Percentiles rank a stretch among this genome's conserved stretches.
phyloP scores from a whole-genome alignment of 2,329 filamentous ascomycete genomes.

The Tolypocladium tundrense region DNA sequence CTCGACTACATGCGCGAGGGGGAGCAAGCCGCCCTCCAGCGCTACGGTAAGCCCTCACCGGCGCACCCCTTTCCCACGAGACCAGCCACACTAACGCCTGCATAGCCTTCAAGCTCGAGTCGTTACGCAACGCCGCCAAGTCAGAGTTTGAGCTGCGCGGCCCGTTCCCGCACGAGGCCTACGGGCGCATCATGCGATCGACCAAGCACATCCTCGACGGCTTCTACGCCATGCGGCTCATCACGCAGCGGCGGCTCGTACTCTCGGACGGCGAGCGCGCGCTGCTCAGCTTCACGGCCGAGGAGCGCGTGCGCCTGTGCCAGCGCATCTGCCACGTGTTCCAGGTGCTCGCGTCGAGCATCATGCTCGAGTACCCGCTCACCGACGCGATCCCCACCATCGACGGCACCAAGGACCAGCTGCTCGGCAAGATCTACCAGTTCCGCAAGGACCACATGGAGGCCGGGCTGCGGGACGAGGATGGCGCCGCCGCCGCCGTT shows the following conservation, averaged over 20 bases:
- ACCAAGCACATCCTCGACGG: slow-evolving; percentile 82
- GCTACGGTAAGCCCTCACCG: slow-evolving; percentile 42
- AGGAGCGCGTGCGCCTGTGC: slow-evolving; percentile 72
- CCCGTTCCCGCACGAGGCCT: slow-evolving; percentile 69
- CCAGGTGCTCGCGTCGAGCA: slow-evolving; percentile 77
- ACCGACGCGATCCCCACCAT: slow-evolving; percentile 82
- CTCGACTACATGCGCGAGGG: slow-evolving; percentile 74
- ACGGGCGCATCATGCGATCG: slow-evolving; percentile 63
- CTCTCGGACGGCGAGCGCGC: slow-evolving; percentile 73
- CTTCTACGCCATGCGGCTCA: slow-evolving; percentile 92
- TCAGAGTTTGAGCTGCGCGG: slow-evolving; percentile 83
- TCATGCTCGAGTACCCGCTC: slow-evolving; percentile 90
- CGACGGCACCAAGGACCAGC: slow-evolving; percentile 65
- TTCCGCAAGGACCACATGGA: slow-evolving; percentile 62
- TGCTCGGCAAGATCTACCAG: slow-evolving; percentile 79
- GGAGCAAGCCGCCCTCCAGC: slow-evolving; percentile 79
- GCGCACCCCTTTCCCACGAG: too few relatives aligned
- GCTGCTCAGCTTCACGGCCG: slow-evolving; percentile 66
- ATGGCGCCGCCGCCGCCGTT: slow-evolving; percentile 1
- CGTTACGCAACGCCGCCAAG: slow-evolving; percentile 60
- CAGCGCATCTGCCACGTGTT: slow-evolving; percentile 83
- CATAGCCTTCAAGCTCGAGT: slow-evolving; percentile 58
- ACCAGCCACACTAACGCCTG: not conserved
- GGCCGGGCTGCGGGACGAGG: slow-evolving; percentile 8
- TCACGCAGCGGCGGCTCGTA: slow-evolving; percentile 70